Percentiles rank a stretch among this genome's conserved stretches.
Conservation (phyloP, 1,284 basidiomycete species). For the Hemileia vastatrix region DNA sequence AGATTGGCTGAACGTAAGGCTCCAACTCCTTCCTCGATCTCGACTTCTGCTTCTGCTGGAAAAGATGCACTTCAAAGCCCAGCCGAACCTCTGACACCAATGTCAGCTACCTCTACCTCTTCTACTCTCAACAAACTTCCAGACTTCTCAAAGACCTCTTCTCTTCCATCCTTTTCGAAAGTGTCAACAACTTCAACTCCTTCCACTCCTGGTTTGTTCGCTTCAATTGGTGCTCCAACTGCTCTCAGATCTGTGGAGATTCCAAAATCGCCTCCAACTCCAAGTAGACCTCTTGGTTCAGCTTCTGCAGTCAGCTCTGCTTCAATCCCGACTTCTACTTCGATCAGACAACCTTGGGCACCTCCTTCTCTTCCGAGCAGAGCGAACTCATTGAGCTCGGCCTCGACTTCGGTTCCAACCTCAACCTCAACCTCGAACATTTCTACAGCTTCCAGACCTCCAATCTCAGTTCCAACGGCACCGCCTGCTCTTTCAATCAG, state of each 20-base stretch:
- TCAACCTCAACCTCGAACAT: background rate
- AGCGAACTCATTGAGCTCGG: background rate
- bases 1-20: slow-evolving; percentile 34
- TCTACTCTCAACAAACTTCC: background rate
- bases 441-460: background rate
- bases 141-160: slow-evolving; percentile 25
- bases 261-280: slow-evolving; percentile 34
- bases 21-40: background rate
- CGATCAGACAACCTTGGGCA: background rate
- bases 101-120: background rate
- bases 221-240: slow-evolving; percentile 29
- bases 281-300: background rate
- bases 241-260: slow-evolving; percentile 36
- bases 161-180: slow-evolving; percentile 20
- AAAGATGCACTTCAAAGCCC: background rate
- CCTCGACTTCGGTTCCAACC: background rate
- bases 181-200: slow-evolving; percentile 7
- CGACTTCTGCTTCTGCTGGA: background rate
- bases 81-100: background rate
- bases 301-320: background rate
- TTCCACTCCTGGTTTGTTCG: slow-evolving; percentile 24
- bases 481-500: background rate
- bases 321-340: background rate
- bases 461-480: background rate
- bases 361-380: background rate